Base-by-base conservation (phyloP, 176 grass and related monocot species). In the Aegilops tauschii region DNA sequence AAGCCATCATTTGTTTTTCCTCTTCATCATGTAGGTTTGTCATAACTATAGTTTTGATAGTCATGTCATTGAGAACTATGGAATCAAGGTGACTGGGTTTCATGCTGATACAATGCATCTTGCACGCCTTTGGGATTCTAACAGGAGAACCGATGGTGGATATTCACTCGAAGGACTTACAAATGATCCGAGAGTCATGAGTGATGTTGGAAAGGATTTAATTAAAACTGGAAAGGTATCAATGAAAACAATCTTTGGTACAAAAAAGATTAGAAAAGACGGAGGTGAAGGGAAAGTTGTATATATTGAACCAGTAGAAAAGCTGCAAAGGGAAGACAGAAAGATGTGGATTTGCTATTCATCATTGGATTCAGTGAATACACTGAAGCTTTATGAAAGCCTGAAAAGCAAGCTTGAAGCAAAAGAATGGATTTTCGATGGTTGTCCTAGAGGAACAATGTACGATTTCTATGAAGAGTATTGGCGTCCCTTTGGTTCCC, bases 71-170 rank as follows among this genome's bases (percentile, higher is more conserved):
- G 90, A 93, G 73, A 98, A 98, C 84, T 81, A 87, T 50, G 91
- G 93, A 49, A 92, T 98, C 79, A 95, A 95, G 73, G 81, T 95
- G 61, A 73, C 87, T 83, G 93, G 93, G 40, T 98, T 98, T 89
- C 88, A 95, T 86, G 96, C 93, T 67, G 96, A 98, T 92, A 98
- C 96, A 74, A 95, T 98, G 91, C 96, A 98, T 91, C 91, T 98
- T 78, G 91, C 93, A 63, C 93, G 96, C 30, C 96, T 98, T 74
- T 98, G 91, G 88, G 88, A 98, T 87, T 95, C 93, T 85, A 95
- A 92, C 25, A 98, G 93, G 81, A 93, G 50, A 85, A 58, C 16
- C 86, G 86, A 95, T 65, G 96, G 93, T 71, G 96, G 93, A 17
- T 98, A 98, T 92, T 98, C 93, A 73, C 96, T 98, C 84, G 93